These are phyloP conservation scores for Acanthochlamys bracteata DNA, from an alignment of 106 monocot genomes.

Conservation along the genomic window DNA sequence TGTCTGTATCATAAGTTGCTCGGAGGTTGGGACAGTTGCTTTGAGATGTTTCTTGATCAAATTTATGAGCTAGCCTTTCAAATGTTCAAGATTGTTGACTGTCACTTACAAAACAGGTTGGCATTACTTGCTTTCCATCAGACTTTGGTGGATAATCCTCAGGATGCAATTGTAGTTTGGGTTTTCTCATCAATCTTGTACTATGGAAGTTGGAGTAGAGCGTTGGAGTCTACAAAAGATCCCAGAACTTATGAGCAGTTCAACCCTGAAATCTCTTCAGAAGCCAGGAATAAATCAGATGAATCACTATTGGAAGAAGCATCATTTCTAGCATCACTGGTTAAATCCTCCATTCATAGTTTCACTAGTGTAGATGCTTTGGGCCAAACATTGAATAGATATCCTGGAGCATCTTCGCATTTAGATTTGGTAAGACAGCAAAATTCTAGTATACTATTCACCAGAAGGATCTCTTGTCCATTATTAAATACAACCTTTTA, in stretches of 20 bases:
- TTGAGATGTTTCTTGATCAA: not conserved
- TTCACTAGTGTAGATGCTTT: conserved; percentile 39
- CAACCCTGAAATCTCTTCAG: conserved; percentile 48
- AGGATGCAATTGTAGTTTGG: conserved; percentile 60
- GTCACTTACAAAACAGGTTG: conserved; percentile 40
- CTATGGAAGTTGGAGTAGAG: conserved; percentile 43
- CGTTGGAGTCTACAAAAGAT: conserved; percentile 34
- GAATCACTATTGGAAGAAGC: conserved; percentile 35
- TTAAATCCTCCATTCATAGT: conserved; percentile 37
- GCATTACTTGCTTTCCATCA: conserved; percentile 75
- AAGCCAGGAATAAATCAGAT: conserved; percentile 31
- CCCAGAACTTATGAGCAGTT: conserved; percentile 24
- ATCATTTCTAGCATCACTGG: conserved; percentile 35
- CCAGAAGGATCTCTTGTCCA: not conserved
- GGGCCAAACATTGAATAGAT: conserved; percentile 28
- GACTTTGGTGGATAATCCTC: conserved; percentile 63
- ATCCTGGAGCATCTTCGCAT: conserved; percentile 16
- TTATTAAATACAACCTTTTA: not conserved
- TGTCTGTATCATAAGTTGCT: not conserved
- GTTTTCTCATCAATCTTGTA: conserved; percentile 59
- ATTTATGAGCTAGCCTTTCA: not conserved
- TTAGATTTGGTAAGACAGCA: conserved; percentile 36
- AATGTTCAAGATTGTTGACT: not conserved
- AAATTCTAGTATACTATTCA: not conserved
- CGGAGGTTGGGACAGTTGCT: no score